phyloP scores from a whole-genome alignment of 257 asterid species.

The Galeopsis tetrahit region DNA sequence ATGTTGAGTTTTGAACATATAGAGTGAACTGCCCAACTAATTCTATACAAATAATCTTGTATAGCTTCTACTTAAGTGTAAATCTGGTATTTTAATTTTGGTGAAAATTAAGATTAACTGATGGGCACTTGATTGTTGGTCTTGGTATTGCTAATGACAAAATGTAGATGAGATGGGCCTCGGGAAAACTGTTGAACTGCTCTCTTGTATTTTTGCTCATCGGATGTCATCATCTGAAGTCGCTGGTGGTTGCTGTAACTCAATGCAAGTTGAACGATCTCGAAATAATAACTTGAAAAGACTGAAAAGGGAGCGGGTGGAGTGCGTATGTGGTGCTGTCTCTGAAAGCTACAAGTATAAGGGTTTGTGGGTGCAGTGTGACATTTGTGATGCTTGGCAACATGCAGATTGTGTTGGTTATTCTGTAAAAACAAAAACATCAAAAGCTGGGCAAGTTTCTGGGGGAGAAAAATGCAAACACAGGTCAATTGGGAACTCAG shows the following conservation, averaged over 20 bases:
- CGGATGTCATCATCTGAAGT: conserved; percentile 68
- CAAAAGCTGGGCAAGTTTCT: conserved; percentile 40
- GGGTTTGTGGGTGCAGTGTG: conserved; percentile 98
- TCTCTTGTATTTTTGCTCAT: conserved; percentile 79
- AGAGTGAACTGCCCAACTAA: conserved; percentile 3
- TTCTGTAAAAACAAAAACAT: conserved; percentile 57
- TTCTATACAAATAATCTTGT: neutral
- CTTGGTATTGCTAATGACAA: conserved; percentile 35
- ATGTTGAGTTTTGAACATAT: neutral
- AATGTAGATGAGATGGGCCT: conserved; percentile 95
- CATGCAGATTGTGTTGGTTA: conserved; percentile 95
- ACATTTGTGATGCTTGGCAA: conserved; percentile 98
- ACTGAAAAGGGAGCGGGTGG: conserved; percentile 88
- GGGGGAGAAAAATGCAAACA: conserved; percentile 38
- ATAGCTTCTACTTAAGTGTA: conserved; percentile 20
- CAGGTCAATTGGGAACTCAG: conserved; percentile 37
- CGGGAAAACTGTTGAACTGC: conserved; percentile 97
- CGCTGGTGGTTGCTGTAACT: conserved; percentile 40
- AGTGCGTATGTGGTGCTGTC: conserved; percentile 94
- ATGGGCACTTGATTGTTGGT: conserved; percentile 38
- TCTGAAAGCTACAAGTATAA: conserved; percentile 74
- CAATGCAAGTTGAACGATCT: conserved; percentile 44
- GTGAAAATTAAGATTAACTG: conserved; percentile 35
- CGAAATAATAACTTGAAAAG: conserved; percentile 58
- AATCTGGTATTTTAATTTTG: conserved; percentile 27